Percentiles rank a stretch among this genome's conserved stretches.
phyloP scores from a whole-genome alignment of 306 rosid species.

The Oemleria cerasiformis region DNA sequence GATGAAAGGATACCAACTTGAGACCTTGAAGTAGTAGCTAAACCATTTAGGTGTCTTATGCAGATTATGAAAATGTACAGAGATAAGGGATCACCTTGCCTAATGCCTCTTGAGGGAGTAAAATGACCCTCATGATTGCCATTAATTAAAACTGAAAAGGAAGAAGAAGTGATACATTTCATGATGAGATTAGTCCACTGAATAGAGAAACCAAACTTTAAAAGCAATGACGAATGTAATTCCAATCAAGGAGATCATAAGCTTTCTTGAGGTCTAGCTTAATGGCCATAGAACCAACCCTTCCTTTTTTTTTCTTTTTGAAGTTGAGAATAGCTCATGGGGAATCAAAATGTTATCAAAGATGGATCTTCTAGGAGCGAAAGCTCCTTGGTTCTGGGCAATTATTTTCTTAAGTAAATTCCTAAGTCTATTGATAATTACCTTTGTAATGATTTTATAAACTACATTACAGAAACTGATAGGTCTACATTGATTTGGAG shows the following conservation, averaged over 20 bases:
- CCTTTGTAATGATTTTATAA: no score
- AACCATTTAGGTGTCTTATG: background rate
- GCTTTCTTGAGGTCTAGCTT: background rate
- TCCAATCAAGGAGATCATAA: background rate
- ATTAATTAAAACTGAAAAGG: background rate
- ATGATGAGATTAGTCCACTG: background rate
- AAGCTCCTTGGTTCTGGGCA: no score
- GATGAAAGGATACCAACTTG: background rate
- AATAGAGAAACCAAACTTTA: background rate
- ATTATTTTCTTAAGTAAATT: no score
- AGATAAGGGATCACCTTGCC: background rate
- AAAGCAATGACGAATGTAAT: background rate
- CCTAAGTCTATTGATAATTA: no score
- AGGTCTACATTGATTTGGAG: background rate
- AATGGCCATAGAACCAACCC: background rate
- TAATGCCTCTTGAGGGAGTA: background rate
- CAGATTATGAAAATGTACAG: background rate
- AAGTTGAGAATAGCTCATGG: no score
- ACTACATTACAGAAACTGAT: background rate
- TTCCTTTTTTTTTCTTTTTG: background rate
- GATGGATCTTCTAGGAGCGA: no score
- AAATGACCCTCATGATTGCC: background rate
- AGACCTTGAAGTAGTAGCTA: background rate
- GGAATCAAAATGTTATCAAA: no score
- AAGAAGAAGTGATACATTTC: background rate